Evolutionary conservation across 352 stramenopile species (phyloP).

Genomic region (Blastocystis sp.): DNA sequence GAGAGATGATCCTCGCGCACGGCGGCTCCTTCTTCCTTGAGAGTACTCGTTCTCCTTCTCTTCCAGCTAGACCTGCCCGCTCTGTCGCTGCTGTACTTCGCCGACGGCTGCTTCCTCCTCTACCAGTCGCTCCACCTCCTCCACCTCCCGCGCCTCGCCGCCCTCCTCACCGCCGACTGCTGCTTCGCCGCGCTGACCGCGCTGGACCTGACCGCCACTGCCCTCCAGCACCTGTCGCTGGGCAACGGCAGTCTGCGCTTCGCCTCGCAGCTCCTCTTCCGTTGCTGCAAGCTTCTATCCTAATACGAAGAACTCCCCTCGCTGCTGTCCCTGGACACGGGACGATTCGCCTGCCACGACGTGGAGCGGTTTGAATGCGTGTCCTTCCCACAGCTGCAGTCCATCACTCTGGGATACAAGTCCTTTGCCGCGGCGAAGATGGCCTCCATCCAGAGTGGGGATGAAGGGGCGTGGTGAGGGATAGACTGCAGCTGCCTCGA

Average conservation of each 20-base stretch:
- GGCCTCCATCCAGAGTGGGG: background rate
- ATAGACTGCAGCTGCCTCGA: background rate
- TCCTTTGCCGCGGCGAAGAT: background rate
- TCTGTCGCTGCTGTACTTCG: background rate
- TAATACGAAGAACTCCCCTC: background rate
- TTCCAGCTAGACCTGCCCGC: background rate
- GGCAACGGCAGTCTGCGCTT: background rate
- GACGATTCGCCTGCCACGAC: background rate
- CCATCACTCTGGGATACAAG: background rate
- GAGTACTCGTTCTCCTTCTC: background rate
- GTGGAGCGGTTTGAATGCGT: background rate
- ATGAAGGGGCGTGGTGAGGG: background rate
- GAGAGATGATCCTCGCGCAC: background rate
- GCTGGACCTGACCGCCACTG: background rate
- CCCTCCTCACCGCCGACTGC: background rate
- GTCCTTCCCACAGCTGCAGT: background rate
- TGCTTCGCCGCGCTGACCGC: background rate
- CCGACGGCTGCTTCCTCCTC: conserved; percentile 18
- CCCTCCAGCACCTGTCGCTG: background rate
- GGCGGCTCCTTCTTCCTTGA: background rate
- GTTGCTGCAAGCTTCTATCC: background rate
- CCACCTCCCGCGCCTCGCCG: background rate
- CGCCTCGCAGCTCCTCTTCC: background rate
- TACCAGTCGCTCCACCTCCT: background rate
- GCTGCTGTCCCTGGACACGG: background rate